phyloP scores from a whole-genome alignment of 1,284 basidiomycete genomes.

The Boletus smithii region DNA sequence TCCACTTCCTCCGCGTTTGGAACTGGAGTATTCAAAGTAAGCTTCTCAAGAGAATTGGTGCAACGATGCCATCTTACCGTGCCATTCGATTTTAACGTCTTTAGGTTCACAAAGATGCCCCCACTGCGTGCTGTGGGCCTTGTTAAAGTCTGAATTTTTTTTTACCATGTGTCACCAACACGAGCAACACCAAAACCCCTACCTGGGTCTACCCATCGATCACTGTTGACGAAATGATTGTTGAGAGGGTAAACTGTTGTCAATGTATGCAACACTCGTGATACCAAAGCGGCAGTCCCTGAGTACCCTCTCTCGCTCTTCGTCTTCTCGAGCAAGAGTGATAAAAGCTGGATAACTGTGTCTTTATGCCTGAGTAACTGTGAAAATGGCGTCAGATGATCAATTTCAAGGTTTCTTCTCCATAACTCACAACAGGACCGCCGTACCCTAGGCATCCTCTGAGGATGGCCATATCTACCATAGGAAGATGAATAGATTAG shows the following conservation, averaged over 20 bases:
- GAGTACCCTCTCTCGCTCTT: constrained; percentile 90
- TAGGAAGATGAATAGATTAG: constrained; percentile 7
- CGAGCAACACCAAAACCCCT: constrained; percentile 19
- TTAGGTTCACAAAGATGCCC: constrained; percentile 78
- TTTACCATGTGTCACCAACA: background rate
- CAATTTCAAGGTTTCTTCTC: background rate
- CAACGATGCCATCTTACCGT: constrained; percentile 47
- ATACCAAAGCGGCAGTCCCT: constrained; percentile 77
- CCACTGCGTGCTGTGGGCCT: constrained; percentile 77
- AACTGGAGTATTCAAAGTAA: constrained; percentile 42
- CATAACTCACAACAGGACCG: constrained; percentile 51
- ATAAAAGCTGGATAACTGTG: constrained; percentile 67
- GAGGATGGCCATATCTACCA: constrained; percentile 69
- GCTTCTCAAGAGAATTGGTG: background rate
- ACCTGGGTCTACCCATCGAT: constrained; percentile 81
- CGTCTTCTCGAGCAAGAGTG: constrained; percentile 72
- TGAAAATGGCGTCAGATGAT: constrained; percentile 7
- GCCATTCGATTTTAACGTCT: constrained; percentile 88
- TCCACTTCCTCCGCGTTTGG: constrained; percentile 74
- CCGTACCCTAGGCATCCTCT: constrained; percentile 77
- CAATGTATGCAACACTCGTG: constrained; percentile 75
- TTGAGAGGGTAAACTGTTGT: constrained; percentile 80
- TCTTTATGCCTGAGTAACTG: constrained; percentile 72
- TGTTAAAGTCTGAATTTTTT: constrained; percentile 70
- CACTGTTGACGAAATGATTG: constrained; percentile 78